Percentiles rank a stretch among this genome's conserved stretches.
phyloP scores from a whole-genome alignment of 1,139 yeast genomes.

The Kodamaea arcana region DNA sequence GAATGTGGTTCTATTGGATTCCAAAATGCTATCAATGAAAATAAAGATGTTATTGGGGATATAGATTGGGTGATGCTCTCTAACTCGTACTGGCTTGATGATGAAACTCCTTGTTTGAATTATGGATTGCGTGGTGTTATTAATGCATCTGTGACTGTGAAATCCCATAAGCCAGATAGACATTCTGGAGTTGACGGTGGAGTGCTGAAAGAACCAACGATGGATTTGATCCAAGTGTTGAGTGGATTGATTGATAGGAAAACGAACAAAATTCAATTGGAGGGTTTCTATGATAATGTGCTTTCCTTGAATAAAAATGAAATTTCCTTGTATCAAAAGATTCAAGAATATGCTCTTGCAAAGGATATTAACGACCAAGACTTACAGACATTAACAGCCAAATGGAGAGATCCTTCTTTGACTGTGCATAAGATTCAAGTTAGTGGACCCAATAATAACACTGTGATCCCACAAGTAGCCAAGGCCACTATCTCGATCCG shows the following conservation, averaged over 20 bases:
- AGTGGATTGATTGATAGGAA: constrained; percentile 57
- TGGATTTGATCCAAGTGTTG: constrained; percentile 73
- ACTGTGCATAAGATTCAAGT: constrained; percentile 85
- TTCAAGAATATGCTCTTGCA: constrained; percentile 37
- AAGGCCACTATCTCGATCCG: constrained; percentile 76
- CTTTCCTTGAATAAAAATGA: constrained; percentile 56
- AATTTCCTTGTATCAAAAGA: constrained; percentile 55
- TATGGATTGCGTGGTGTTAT: constrained; percentile 92
- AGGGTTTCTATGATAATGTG: constrained; percentile 66
- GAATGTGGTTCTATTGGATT: constrained; percentile 91
- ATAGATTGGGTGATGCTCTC: constrained; percentile 89
- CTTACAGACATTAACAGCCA: constrained; percentile 60
- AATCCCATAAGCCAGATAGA: constrained; percentile 76
- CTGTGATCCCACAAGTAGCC: constrained; percentile 84
- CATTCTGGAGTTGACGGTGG: constrained; percentile 99
- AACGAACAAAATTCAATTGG: constrained; percentile 49
- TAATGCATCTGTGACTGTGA: constrained; percentile 67
- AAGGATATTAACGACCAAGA: constrained; percentile 26
- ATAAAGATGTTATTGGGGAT: constrained; percentile 53
- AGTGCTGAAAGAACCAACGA: constrained; percentile 79
- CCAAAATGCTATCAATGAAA: constrained; percentile 53
- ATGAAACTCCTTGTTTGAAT: constrained; percentile 81
- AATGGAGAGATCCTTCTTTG: constrained; percentile 89
- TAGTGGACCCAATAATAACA: constrained; percentile 85
- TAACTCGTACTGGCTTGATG: constrained; percentile 93